Conservation (phyloP, 768 basidiomycete species). For the Boletales sp. region DNA sequence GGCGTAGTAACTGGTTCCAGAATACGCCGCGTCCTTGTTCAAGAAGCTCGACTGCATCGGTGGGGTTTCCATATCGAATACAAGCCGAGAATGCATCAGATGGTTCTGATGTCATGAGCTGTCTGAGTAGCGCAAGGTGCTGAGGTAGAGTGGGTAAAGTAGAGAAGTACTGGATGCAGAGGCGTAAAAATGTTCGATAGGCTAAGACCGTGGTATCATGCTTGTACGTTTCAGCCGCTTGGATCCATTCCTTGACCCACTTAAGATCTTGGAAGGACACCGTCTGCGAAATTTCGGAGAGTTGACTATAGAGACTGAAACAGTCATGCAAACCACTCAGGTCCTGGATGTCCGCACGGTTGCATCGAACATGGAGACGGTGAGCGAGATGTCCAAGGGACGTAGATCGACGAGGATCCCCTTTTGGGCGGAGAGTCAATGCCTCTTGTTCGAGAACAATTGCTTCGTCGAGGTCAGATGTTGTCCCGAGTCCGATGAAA, state of each 20-base stretch:
- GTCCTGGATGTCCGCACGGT: neutral
- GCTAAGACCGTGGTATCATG: neutral
- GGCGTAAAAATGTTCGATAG: neutral
- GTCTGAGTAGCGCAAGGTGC: neutral
- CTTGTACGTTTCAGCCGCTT: neutral
- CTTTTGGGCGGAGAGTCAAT: neutral
- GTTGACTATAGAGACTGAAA: neutral
- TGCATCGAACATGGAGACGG: neutral
- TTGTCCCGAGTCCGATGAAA: neutral
- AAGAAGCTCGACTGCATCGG: constrained; percentile 29
- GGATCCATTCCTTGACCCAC: neutral
- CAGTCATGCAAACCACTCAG: neutral
- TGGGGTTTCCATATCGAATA: constrained; percentile 6
- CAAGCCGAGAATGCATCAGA: constrained; percentile 10
- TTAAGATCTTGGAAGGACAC: neutral
- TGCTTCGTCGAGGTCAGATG: neutral
- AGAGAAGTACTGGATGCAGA: neutral
- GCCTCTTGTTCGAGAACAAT: neutral
- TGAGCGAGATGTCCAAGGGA: neutral
- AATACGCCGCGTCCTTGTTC: constrained; percentile 23
- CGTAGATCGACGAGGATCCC: neutral
- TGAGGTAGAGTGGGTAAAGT: neutral
- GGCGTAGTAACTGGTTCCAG: constrained; percentile 19
- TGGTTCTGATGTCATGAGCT: neutral
- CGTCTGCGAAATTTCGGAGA: neutral